These are phyloP conservation scores for Pseudevernia furfuracea DNA, from an alignment of 495 filamentous ascomycete genomes.

Conservation along the genomic window DNA sequence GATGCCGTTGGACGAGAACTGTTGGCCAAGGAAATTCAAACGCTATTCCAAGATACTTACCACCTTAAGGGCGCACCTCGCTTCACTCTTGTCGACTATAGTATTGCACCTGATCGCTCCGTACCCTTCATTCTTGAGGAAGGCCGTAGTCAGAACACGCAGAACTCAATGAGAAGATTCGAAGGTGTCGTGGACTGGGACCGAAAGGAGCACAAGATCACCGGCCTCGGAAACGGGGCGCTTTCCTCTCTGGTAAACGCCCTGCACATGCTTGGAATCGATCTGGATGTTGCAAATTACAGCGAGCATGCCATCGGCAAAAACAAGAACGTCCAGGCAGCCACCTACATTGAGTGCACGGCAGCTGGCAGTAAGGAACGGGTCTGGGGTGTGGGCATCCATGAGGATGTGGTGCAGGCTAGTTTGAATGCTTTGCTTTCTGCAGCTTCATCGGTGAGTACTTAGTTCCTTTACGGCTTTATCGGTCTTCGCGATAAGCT, in stretches of 20 bases:
- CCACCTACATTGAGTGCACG: constrained; percentile 87
- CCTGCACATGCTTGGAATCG: constrained; percentile 70
- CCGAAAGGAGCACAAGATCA: constrained; percentile 66
- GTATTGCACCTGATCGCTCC: constrained; percentile 78
- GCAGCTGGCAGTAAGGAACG: constrained; percentile 57
- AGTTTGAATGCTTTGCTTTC: constrained; percentile 81
- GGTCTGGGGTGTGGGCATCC: constrained; percentile 94
- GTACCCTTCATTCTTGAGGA: constrained; percentile 56
- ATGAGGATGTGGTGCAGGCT: constrained; percentile 90
- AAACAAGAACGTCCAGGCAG: constrained; percentile 76
- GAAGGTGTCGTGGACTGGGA: constrained; percentile 83
- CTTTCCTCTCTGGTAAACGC: constrained; percentile 84
- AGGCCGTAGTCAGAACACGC: constrained; percentile 45
- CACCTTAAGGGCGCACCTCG: constrained; percentile 71
- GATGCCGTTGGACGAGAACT: constrained; percentile 75
- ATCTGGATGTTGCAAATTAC: constrained; percentile 88
- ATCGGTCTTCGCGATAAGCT: background rate
- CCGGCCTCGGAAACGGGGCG: constrained; percentile 79
- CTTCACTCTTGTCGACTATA: constrained; percentile 87
- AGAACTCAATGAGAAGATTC: constrained; percentile 74
- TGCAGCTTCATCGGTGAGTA: constrained; percentile 52
- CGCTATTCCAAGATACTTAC: constrained; percentile 82
- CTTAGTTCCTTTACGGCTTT: background rate
- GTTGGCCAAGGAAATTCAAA: constrained; percentile 69
- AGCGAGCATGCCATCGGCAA: constrained; percentile 82